A percentile compares a stretch with the other conserved stretches of the same genome.
Conservation (phyloP, 371 early-diverging fungal genomes). For the Rhizopus sp. region DNA sequence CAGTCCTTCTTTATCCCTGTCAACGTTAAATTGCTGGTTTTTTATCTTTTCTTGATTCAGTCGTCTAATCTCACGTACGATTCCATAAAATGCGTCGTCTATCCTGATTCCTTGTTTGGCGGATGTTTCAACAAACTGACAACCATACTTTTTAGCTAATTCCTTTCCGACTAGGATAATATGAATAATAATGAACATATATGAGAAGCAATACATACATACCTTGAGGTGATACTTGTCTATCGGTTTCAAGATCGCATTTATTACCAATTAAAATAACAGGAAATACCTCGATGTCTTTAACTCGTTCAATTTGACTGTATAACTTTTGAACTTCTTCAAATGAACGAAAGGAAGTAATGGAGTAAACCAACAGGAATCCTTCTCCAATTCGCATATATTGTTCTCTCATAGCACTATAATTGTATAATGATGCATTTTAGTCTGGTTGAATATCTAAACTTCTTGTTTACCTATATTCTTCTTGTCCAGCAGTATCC, state of each 20-base stretch:
- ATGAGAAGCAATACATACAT: conserved; percentile 29
- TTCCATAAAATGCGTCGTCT: conserved; percentile 86
- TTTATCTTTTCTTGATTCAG: conserved; percentile 61
- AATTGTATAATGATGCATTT: not conserved
- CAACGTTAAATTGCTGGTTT: conserved; percentile 4
- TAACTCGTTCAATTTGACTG: conserved; percentile 70
- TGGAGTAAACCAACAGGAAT: conserved; percentile 54
- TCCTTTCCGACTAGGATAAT: conserved; percentile 72
- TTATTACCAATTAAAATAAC: conserved; percentile 89
- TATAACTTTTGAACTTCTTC: conserved; percentile 67
- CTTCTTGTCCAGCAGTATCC: conserved; percentile 88
- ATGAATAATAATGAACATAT: conserved; percentile 57
- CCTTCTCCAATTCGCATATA: conserved; percentile 78
- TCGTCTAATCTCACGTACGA: conserved; percentile 86
- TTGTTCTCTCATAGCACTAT: conserved; percentile 76
- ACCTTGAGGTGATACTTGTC: conserved; percentile 69
- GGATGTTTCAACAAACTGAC: conserved; percentile 90
- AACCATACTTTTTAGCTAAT: conserved; percentile 75
- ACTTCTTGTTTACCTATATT: conserved; percentile 60
- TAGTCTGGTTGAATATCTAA: not conserved
- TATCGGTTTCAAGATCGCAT: conserved; percentile 78
- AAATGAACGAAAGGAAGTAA: conserved; percentile 65
- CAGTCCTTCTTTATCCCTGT: not conserved
- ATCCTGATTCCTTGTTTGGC: conserved; percentile 65
- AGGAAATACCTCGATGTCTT: conserved; percentile 80